phyloP scores from a whole-genome alignment of 805 yeast genomes.

The Zygosaccharomyces bisporus region DNA sequence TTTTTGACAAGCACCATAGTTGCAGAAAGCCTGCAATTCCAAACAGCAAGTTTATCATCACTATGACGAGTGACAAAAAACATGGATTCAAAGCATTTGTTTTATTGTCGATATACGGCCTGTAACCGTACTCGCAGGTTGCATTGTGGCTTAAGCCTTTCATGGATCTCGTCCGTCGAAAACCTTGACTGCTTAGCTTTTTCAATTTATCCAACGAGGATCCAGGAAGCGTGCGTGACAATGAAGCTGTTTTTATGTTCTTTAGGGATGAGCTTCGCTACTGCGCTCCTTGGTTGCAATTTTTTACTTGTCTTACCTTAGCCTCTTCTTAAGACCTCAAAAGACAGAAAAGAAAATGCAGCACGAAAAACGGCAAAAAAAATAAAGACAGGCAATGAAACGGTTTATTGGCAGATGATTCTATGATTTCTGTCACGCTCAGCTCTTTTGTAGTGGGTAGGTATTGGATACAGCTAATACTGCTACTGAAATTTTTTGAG shows the following conservation, averaged over 20 bases:
- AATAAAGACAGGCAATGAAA: neutral
- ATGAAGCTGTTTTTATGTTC: neutral
- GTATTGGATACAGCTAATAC: no score
- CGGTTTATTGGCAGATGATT: no score
- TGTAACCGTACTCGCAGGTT: conserved; percentile 18
- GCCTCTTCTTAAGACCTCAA: neutral
- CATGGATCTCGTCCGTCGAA: neutral
- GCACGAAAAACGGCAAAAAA: neutral
- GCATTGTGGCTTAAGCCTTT: neutral
- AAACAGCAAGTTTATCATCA: conserved; percentile 18
- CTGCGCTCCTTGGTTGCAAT: neutral
- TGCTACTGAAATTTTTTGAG: neutral
- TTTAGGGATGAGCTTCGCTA: neutral
- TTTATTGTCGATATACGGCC: conserved; percentile 36
- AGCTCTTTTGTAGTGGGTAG: no score
- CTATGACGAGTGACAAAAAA: conserved; percentile 26
- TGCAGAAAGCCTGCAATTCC: conserved; percentile 26
- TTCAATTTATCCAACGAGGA: no score
- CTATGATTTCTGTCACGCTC: no score
- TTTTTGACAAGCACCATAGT: conserved; percentile 16
- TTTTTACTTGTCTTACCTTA: neutral
- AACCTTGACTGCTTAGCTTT: no score
- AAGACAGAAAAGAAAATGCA: neutral
- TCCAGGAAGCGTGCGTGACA: no score
- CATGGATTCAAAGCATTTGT: conserved; percentile 38